phyloP scores from a whole-genome alignment of 2,329 filamentous ascomycete genomes.

The Colletotrichum simmondsii region DNA sequence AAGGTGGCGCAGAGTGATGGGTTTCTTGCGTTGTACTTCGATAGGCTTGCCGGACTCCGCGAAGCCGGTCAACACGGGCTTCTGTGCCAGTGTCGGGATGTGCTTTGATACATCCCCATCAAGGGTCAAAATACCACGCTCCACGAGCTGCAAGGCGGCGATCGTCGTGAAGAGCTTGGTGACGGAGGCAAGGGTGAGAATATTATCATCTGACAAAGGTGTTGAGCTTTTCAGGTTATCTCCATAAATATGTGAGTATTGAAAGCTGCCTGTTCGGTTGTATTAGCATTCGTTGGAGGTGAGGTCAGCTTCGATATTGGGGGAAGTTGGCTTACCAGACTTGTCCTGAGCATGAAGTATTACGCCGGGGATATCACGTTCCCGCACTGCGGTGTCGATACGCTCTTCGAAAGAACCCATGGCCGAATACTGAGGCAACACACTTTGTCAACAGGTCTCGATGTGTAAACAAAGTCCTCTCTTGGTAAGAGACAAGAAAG shows the following conservation, averaged over 20 bases:
- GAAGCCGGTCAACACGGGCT: constrained; percentile 60
- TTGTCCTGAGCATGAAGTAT: constrained; percentile 30
- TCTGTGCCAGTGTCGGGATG: constrained; percentile 58
- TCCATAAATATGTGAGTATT: constrained; percentile 24
- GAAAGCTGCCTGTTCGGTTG: background rate
- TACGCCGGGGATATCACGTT: constrained; percentile 26
- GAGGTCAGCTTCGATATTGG: background rate
- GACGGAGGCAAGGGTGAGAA: constrained; percentile 49
- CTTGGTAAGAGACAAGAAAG: background rate
- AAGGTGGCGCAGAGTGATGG: constrained; percentile 62
- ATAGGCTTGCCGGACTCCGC: constrained; percentile 50
- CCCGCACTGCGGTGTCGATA: constrained; percentile 22
- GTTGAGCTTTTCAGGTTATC: constrained; percentile 37
- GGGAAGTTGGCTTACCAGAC: background rate
- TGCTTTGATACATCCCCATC: constrained; percentile 56
- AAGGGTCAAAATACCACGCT: constrained; percentile 59
- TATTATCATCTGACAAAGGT: constrained; percentile 48
- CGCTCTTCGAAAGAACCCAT: constrained; percentile 30
- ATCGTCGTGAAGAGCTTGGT: constrained; percentile 62
- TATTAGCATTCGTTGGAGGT: background rate
- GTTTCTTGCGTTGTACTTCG: constrained; percentile 43
- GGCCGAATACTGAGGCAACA: background rate
- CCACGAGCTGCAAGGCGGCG: constrained; percentile 64
- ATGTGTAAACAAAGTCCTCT: background rate
- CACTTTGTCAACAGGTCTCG: background rate